Conservation (phyloP, 495 filamentous ascomycete species). For the Bryoglossum gracile region DNA sequence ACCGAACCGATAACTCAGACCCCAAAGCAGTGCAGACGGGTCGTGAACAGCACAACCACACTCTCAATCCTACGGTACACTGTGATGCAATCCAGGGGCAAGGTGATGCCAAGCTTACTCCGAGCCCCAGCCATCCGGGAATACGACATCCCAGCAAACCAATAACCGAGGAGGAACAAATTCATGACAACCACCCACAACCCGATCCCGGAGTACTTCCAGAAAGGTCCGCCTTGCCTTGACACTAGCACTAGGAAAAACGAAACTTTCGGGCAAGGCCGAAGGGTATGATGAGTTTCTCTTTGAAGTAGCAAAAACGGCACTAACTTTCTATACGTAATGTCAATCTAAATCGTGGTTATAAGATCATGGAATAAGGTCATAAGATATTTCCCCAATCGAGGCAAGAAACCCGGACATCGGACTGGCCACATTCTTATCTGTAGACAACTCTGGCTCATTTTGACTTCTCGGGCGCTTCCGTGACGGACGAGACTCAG, state of each 20-base stretch:
- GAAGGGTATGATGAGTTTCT: no score
- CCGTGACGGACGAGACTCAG: neutral
- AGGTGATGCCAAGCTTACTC: constrained; percentile 15
- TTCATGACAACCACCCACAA: constrained; percentile 19
- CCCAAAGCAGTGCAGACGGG: no score
- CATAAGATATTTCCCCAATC: neutral
- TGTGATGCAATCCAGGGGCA: constrained; percentile 15
- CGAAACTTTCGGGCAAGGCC: no score
- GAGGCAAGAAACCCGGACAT: neutral
- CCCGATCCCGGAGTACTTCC: constrained; percentile 7
- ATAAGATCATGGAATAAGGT: no score
- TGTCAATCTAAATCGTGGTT: no score
- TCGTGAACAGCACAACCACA: no score
- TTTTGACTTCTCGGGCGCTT: neutral
- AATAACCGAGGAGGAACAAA: constrained; percentile 25
- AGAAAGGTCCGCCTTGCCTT: no score
- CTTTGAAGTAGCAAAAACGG: no score
- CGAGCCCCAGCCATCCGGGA: constrained; percentile 11
- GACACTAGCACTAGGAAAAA: no score
- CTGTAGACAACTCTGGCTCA: neutral
- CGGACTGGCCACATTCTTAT: constrained; percentile 3
- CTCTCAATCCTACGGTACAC: neutral
- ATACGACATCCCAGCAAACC: constrained; percentile 23
- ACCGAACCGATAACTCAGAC: no score
- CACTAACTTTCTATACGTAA: no score